phyloP scores from a whole-genome alignment of 2,329 filamentous ascomycete genomes.

The Xylariaceae sp. region DNA sequence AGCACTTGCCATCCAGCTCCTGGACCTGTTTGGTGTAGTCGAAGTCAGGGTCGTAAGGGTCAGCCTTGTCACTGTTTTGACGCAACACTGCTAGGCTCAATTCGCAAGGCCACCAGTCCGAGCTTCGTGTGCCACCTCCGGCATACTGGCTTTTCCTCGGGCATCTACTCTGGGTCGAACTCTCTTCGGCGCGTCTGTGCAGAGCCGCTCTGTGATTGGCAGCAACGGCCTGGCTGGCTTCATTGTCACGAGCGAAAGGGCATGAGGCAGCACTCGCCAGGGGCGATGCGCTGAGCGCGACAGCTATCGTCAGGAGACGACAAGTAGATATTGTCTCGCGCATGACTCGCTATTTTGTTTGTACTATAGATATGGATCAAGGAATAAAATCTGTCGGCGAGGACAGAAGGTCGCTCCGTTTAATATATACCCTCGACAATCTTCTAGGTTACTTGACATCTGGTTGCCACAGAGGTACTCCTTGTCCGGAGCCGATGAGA shows the following conservation, averaged over 20 bases:
- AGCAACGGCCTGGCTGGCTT: not conserved
- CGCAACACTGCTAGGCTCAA: constrained; percentile 66
- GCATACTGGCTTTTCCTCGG: constrained; percentile 32
- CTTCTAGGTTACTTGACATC: too few relatives aligned
- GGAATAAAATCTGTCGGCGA: too few relatives aligned
- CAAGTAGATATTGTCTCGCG: not conserved
- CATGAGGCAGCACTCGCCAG: constrained; percentile 1
- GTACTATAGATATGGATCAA: too few relatives aligned
- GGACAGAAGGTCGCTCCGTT: too few relatives aligned
- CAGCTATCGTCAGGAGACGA: constrained; percentile 1
- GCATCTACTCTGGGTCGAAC: constrained; percentile 2
- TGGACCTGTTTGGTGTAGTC: constrained; percentile 71
- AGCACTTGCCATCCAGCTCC: constrained; percentile 53
- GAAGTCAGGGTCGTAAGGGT: constrained; percentile 60
- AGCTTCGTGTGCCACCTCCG: constrained; percentile 61
- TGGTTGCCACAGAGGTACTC: too few relatives aligned
- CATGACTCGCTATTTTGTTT: too few relatives aligned
- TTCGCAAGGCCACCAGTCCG: constrained; percentile 69
- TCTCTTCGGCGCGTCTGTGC: not conserved
- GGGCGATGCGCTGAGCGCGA: not conserved
- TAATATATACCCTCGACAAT: too few relatives aligned
- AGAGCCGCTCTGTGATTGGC: not conserved
- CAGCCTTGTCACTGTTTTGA: constrained; percentile 58
- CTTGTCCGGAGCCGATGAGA: too few relatives aligned
- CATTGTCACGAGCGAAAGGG: constrained; percentile 1